Percentiles rank a stretch among this genome's conserved stretches.
Evolutionary conservation across 306 rosid genomes (phyloP).

Genomic region (Vigna angularis): DNA sequence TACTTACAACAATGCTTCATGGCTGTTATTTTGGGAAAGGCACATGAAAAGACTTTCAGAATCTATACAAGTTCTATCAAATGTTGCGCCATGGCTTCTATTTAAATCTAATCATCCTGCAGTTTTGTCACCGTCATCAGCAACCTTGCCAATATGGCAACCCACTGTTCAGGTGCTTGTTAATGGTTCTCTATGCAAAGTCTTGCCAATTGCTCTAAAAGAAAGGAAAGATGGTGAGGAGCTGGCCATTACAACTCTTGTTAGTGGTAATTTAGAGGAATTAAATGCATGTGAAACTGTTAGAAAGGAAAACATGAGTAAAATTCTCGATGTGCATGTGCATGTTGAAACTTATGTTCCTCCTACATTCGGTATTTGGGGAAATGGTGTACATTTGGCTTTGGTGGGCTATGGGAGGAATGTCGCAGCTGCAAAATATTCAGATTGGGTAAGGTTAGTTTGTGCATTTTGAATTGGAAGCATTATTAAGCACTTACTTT

Average conservation of each 20-base stretch:
- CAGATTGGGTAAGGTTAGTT: slow-evolving; percentile 91
- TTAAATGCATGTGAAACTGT: slow-evolving; percentile 45
- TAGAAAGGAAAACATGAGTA: slow-evolving; percentile 47
- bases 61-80: slow-evolving; percentile 62
- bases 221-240: slow-evolving; percentile 61
- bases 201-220: slow-evolving; percentile 64
- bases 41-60: slow-evolving; percentile 76
- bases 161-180: slow-evolving; percentile 59
- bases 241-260: slow-evolving; percentile 70
- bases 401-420: slow-evolving; percentile 77
- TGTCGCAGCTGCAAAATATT: slow-evolving; percentile 79
- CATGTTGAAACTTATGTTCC: slow-evolving; percentile 66
- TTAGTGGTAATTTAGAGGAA: slow-evolving; percentile 64
- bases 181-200: slow-evolving; percentile 56
- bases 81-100: slow-evolving; percentile 62
- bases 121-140: slow-evolving; percentile 34
- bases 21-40: slow-evolving; percentile 81
- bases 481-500: neutral
- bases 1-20: slow-evolving; percentile 71
- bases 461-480: slow-evolving; percentile 22
- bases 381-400: slow-evolving; percentile 74
- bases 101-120: slow-evolving; percentile 48
- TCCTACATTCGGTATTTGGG: slow-evolving; percentile 54
- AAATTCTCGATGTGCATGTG: slow-evolving; percentile 58
- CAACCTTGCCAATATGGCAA: slow-evolving; percentile 50